A percentile compares a stretch with the other conserved stretches of the same genome.
Conservation (phyloP, 2,329 filamentous ascomycete species). For the Xylaria sp. region DNA sequence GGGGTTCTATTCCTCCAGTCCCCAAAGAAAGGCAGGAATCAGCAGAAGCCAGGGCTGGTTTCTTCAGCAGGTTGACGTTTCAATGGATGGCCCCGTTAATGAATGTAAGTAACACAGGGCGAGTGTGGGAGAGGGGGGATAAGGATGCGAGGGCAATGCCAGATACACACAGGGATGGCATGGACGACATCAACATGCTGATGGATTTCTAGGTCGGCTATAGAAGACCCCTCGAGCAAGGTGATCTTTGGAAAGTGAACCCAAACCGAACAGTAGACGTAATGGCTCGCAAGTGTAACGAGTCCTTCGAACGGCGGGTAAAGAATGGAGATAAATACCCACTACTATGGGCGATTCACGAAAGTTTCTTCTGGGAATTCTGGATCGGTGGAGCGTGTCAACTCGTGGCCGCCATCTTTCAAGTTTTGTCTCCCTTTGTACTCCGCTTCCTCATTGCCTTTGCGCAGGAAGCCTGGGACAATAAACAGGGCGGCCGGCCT, state of each 20-base stretch:
- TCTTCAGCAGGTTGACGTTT: constrained; percentile 79
- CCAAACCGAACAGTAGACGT: constrained; percentile 75
- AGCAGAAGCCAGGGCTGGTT: constrained; percentile 73
- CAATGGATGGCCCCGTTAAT: constrained; percentile 92
- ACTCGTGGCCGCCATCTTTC: constrained; percentile 72
- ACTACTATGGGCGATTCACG: constrained; percentile 80
- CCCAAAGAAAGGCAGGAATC: constrained; percentile 61
- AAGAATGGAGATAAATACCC: constrained; percentile 73
- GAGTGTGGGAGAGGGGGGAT: too few relatives aligned
- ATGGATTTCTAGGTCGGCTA: constrained; percentile 72
- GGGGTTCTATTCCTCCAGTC: constrained; percentile 61
- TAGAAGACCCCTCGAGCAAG: constrained; percentile 78
- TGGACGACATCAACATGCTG: not conserved
- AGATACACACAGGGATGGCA: not conserved
- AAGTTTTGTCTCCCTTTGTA: constrained; percentile 84
- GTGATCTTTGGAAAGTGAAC: constrained; percentile 90
- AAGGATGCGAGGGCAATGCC: not conserved
- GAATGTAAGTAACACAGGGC: constrained; percentile 61
- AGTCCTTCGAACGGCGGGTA: constrained; percentile 71
- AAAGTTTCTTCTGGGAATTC: constrained; percentile 86
- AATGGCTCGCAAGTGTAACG: constrained; percentile 69
- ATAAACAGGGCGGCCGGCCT: constrained; percentile 55
- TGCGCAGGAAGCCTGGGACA: constrained; percentile 77
- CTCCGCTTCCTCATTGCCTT: constrained; percentile 88
- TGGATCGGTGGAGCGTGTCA: constrained; percentile 82